phyloP scores from a whole-genome alignment of 192 early-diverging fungal species.

The Pilaira anomala region DNA sequence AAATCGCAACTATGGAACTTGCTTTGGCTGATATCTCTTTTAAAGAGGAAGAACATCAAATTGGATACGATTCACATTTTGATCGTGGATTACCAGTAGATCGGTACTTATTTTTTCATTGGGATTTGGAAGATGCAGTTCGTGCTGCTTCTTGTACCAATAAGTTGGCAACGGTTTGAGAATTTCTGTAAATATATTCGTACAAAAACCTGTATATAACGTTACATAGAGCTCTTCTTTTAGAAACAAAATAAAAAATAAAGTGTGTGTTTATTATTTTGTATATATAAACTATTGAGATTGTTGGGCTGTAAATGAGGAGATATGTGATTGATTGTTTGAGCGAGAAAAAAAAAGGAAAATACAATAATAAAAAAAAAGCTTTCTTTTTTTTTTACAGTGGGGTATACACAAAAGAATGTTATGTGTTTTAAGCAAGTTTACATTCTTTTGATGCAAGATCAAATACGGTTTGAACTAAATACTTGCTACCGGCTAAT shows the following conservation, averaged over 20 bases:
- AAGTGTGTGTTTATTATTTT: too few relatives aligned
- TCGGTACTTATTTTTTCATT: constrained; percentile 28
- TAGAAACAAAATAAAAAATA: too few relatives aligned
- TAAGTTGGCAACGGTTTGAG: too few relatives aligned
- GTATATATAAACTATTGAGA: too few relatives aligned
- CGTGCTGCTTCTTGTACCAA: constrained; percentile 17
- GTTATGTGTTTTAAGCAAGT: not conserved
- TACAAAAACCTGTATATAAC: too few relatives aligned
- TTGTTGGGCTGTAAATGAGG: too few relatives aligned
- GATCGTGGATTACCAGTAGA: constrained; percentile 17
- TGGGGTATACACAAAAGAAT: constrained; percentile 11
- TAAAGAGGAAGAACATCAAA: constrained; percentile 2
- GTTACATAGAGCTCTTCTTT: not conserved
- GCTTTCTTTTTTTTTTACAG: too few relatives aligned
- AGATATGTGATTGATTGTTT: too few relatives aligned
- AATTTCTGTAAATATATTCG: too few relatives aligned
- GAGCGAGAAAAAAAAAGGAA: too few relatives aligned
- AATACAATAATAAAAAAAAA: too few relatives aligned
- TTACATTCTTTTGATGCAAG: constrained; percentile 12
- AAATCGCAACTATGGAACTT: constrained; percentile 3
- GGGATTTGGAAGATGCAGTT: constrained; percentile 27
- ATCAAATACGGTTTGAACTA: constrained; percentile 30
- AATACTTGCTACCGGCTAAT: constrained; percentile 19
- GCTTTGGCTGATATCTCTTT: too few relatives aligned
- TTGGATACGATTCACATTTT: not conserved